Base-by-base conservation (phyloP, 495 filamentous ascomycete genomes). In the Trichoderma orchidacearum region DNA sequence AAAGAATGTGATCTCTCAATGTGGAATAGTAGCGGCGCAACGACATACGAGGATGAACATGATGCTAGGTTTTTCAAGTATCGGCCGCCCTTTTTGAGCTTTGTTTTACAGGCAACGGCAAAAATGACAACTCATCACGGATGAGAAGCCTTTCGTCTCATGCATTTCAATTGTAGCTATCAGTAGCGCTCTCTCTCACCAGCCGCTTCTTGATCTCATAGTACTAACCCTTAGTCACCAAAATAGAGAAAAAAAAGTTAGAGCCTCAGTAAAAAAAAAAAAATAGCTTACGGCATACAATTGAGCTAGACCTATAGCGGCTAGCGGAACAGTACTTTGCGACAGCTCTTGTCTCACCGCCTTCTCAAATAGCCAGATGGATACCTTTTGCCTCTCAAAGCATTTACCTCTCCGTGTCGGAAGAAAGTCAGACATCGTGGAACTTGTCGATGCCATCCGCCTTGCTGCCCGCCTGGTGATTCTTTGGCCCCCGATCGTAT, bases 1-100 rank as follows among this genome's bases (percentile, higher is more conserved):
- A 1, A 2, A 8, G 17, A 28, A 27, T 2, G 4, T 8, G 41
- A 7, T 25, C 8, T 5, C 41, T 25, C 27, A 6, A 23, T 9
- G 34, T 15, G 9, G n/a, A 27, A 11, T 41, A 17, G 11, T 3
- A 27, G 18, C 23, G 18, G 11, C 11, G 2, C 41, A 13, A 11
- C 41, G 21, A 28, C 41, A 51, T 9, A 72, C 71, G 17, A 74
- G 64, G 51, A 75, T 71, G 54, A 75, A 75, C 73, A 75, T 75
- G 8, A 56, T 66, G 41, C 2, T 6, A 23, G 15, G 11, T 50
- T 35, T 35, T 35, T 23, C 2, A 48, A 28, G 27, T 18, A 9
- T 3, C n/a, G 21, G n/a, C n/a, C n/a, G 36, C 13, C 36, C 15
- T 17, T 25, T 17, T 25, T 48, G 21, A 48, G 21, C 21, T 25